These are phyloP conservation scores for Vaccinium vitisidaea DNA, from an alignment of 148 eudicot species.

Conservation along the genomic window DNA sequence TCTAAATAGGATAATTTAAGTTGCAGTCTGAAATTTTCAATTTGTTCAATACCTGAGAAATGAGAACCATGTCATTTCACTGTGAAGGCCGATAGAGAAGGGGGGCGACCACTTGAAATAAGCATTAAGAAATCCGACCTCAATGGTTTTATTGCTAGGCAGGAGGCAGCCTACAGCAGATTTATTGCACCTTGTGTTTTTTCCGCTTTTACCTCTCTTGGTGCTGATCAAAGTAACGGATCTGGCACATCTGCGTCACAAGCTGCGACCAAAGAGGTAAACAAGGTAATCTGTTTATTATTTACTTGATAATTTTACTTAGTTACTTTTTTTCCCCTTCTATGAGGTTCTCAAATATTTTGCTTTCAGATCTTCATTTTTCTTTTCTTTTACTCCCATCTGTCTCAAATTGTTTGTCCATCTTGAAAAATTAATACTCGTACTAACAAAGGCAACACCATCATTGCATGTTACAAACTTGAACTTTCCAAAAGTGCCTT, in stretches of 20 bases:
- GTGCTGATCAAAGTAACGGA: slow-evolving; percentile 22
- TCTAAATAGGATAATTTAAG: not conserved
- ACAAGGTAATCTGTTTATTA: not conserved
- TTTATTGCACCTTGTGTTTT: slow-evolving; percentile 73
- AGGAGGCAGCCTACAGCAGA: slow-evolving; percentile 34
- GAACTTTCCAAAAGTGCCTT: not conserved
- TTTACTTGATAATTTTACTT: not conserved
- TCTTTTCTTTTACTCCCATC: not conserved
- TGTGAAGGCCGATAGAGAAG: slow-evolving; percentile 72
- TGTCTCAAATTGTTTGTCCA: not conserved
- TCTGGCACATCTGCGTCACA: slow-evolving; percentile 26
- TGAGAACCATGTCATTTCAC: slow-evolving; percentile 37
- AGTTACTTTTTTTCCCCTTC: not conserved
- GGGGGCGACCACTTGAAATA: slow-evolving; percentile 75
- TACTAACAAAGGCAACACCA: not conserved
- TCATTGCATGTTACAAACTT: not conserved
- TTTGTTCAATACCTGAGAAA: not conserved
- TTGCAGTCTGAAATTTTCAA: not conserved
- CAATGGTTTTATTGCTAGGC: slow-evolving; percentile 61
- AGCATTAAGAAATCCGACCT: slow-evolving; percentile 44
- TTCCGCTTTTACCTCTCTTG: slow-evolving; percentile 31
- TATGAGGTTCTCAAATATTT: not conserved
- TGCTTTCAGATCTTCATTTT: not conserved
- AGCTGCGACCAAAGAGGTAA: slow-evolving; percentile 34
- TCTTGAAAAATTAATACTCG: not conserved